phyloP scores from a whole-genome alignment of 2,329 filamentous ascomycete species.

The Neurospora crassa region DNA sequence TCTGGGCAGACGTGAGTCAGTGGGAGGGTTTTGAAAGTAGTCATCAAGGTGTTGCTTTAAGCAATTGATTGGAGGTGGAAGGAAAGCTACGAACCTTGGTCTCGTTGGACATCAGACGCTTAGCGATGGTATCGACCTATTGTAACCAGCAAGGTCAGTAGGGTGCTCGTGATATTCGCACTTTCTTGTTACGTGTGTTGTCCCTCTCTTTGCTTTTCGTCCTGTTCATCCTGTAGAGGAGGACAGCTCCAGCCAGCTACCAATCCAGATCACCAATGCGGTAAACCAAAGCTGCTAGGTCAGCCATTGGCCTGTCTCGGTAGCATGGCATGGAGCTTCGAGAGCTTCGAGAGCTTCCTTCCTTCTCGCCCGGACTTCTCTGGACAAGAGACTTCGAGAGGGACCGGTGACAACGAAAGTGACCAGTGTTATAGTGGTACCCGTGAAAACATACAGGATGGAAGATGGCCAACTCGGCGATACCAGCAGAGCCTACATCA shows the following conservation, averaged over 20 bases:
- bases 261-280: background rate
- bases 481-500: conserved; percentile 71
- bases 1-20: conserved; percentile 29
- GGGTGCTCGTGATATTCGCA: conserved; percentile 8
- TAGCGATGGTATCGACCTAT: conserved; percentile 94
- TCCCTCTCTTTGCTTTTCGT: background rate
- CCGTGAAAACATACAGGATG: conserved; percentile 57
- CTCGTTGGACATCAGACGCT: conserved; percentile 98
- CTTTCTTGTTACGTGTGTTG: background rate
- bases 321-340: background rate
- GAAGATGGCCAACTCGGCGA: conserved; percentile 87
- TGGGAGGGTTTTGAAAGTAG: conserved; percentile 2
- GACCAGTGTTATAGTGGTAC: background rate
- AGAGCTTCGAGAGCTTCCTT: background rate
- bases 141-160: conserved; percentile 17
- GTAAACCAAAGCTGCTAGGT: background rate
- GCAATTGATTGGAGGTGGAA: too few species aligned
- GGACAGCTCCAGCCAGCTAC: background rate
- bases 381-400: background rate
- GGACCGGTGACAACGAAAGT: background rate
- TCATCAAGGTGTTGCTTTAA: background rate
- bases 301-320: background rate
- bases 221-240: background rate
- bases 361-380: background rate
- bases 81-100: conserved; percentile 44